Base-by-base conservation (phyloP, 1,284 basidiomycete genomes). In the Phlebopus sp. region DNA sequence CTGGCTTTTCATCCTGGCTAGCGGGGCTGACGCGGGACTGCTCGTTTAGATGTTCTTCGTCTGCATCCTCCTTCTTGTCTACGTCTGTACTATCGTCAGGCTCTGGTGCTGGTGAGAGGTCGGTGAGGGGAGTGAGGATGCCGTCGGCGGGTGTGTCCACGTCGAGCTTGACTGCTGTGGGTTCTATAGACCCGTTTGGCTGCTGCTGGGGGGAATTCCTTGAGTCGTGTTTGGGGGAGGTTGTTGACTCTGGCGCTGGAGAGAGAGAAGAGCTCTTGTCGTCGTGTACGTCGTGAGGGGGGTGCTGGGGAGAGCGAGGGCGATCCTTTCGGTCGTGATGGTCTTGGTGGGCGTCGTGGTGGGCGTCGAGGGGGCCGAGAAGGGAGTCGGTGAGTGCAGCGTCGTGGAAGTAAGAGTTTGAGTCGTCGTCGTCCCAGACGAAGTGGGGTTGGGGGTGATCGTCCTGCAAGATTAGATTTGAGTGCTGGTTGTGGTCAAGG, bases 91-190 rank as follows among this genome's bases (percentile, higher is more conserved):
- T 58, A 41, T 78, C 74, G 47, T 71, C 64, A 27, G 70, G 67
- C 59, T 81, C 80, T 40, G 78, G 76, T 0, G 79, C 74, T 6
- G 81, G 79, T 5, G 84, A 84, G 29, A 86, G 77, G 53, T 86
- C 84, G 55, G 81, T 85, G 59, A 86, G 76, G 3, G 84, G 84
- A 0, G 84, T 84, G 31, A 80, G 79, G 38, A 64, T 63, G 48
- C 67, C 70, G 18, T 66, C 66, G 40, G 56, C 51, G 32, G 53
- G 30, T 18, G 54, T 56, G 53, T 59, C 66, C 9, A 55, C 50
- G 2, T 63, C 62, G 17, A 52, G 58, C 8, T 57, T 62, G 42
- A 64, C 62, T 2, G 47, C 34, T 5, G 21, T 11, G n/a, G 42
- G 42, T 2, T 30, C 50, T 25, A 46, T 13, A 38, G 42, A 46